Percentiles rank a stretch among this genome's conserved stretches.
Evolutionary conservation across 2,329 filamentous ascomycete genomes (phyloP).

Genomic region (Fusarium buxicola): DNA sequence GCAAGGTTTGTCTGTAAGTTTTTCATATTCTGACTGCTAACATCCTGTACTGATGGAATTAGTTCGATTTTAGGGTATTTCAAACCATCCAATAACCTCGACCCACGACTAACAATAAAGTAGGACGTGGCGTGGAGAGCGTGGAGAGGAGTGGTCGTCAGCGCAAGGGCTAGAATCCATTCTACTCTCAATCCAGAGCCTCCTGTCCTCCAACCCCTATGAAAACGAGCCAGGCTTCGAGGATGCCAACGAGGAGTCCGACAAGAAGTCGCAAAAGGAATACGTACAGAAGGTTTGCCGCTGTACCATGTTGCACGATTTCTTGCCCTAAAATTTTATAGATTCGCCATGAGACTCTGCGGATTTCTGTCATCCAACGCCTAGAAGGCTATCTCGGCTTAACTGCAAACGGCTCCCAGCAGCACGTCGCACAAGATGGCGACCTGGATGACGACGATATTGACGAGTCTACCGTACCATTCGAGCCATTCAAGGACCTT

Average conservation of each 20-base stretch:
- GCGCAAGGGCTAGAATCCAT: conserved; percentile 96
- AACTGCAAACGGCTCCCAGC: conserved; percentile 60
- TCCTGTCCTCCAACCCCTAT: conserved; percentile 94
- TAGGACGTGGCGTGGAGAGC: conserved; percentile 92
- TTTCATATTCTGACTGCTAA: neutral
- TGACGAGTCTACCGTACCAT: conserved; percentile 68
- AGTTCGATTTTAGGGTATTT: conserved; percentile 87
- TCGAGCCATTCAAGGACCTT: conserved; percentile 89
- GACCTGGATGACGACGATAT: conserved; percentile 62
- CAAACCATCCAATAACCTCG: neutral
- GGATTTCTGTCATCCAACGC: conserved; percentile 86
- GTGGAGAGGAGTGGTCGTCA: conserved; percentile 94
- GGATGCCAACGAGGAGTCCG: conserved; percentile 72
- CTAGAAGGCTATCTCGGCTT: conserved; percentile 84
- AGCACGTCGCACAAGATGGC: conserved; percentile 45
- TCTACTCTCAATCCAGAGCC: conserved; percentile 92
- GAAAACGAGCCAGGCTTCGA: conserved; percentile 97
- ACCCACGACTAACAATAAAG: conserved; percentile 25
- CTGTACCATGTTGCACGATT: neutral
- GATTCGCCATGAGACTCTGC: conserved; percentile 91
- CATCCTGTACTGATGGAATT: conserved; percentile 31
- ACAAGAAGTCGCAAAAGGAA: conserved; percentile 78
- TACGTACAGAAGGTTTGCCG: conserved; percentile 80
- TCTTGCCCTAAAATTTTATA: conserved; percentile 52
- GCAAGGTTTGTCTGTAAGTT: conserved; percentile 90